Evolutionary conservation across 1,139 yeast species (phyloP).

Genomic region (Saccharomycopsis phalli): DNA sequence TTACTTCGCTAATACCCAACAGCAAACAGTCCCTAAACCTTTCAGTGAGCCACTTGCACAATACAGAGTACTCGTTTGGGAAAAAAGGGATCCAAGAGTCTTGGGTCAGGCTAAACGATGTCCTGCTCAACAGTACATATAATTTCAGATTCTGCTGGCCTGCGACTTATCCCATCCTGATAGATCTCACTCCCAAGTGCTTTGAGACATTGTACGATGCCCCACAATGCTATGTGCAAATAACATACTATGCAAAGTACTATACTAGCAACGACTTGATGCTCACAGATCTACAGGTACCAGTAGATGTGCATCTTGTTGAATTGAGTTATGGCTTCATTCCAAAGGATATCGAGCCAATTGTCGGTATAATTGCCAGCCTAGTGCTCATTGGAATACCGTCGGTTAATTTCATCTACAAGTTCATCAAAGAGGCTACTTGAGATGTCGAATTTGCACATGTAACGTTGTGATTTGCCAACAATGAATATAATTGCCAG

Average conservation of each 20-base stretch:
- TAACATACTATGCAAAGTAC: slow-evolving; percentile 13
- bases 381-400: slow-evolving; percentile 10
- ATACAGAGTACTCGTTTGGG: slow-evolving; percentile 6
- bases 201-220: neutral
- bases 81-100: slow-evolving; percentile 1
- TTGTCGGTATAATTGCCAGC: slow-evolving; percentile 7
- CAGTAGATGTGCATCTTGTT: slow-evolving; percentile 16
- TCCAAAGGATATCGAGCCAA: slow-evolving; percentile 13
- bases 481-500: no score
- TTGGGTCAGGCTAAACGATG: slow-evolving; percentile 5
- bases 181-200: slow-evolving; percentile 12
- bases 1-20: no score
- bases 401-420: slow-evolving; percentile 1
- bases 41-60: slow-evolving; percentile 12
- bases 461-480: no score
- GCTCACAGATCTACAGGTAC: slow-evolving; percentile 14
- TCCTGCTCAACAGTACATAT: slow-evolving; percentile 2
- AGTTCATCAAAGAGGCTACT: slow-evolving; percentile 5
- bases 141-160: slow-evolving; percentile 20
- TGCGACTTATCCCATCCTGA: slow-evolving; percentile 16
- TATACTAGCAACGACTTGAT: slow-evolving; percentile 7
- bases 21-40: no score
- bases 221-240: slow-evolving; percentile 3
- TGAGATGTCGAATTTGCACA: no score
- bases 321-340: slow-evolving; percentile 9